phyloP scores from a whole-genome alignment of 179 eudicot genomes.

The Kewa caespitosa region DNA sequence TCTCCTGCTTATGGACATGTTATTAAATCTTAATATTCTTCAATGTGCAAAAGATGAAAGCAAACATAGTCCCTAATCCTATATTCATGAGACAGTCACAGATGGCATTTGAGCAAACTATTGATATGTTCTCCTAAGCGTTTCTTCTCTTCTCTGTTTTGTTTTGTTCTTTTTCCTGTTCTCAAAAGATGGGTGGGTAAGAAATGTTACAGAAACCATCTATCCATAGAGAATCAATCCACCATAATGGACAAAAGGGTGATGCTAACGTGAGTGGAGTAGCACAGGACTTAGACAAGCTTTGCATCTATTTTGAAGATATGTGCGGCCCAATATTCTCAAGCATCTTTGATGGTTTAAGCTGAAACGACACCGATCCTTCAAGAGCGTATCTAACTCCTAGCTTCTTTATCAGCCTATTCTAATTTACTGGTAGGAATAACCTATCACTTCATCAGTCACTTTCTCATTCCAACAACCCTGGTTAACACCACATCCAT shows the following conservation, averaged over 20 bases:
- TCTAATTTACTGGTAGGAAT: conserved; percentile 15
- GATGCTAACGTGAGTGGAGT: conserved; percentile 18
- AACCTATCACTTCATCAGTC: conserved; percentile 15
- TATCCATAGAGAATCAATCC: conserved; percentile 23
- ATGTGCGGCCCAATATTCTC: background rate
- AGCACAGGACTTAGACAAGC: conserved; percentile 21
- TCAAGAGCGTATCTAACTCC: conserved; percentile 10
- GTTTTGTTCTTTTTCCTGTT: too few species aligned
- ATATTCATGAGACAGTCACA: background rate
- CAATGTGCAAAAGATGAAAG: conserved; percentile 12
- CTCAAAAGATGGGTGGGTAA: too few species aligned
- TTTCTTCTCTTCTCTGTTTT: background rate
- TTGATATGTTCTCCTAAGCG: background rate
- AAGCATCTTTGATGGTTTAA: conserved; percentile 18
- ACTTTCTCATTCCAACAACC: conserved; percentile 19
- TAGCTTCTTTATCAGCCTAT: conserved; percentile 15
- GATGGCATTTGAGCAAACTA: background rate
- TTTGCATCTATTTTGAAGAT: conserved; percentile 22
- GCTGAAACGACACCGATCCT: conserved; percentile 13
- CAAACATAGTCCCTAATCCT: conserved; percentile 4
- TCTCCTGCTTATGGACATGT: conserved; percentile 1
- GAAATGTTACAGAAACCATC: too few species aligned
- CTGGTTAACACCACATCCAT: conserved; percentile 4
- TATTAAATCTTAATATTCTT: background rate
- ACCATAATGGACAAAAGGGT: conserved; percentile 13